Evolutionary conservation across 1,139 yeast species (phyloP), one percentile per base, ranked within the genome.

Genomic region (Pichia sp.): DNA sequence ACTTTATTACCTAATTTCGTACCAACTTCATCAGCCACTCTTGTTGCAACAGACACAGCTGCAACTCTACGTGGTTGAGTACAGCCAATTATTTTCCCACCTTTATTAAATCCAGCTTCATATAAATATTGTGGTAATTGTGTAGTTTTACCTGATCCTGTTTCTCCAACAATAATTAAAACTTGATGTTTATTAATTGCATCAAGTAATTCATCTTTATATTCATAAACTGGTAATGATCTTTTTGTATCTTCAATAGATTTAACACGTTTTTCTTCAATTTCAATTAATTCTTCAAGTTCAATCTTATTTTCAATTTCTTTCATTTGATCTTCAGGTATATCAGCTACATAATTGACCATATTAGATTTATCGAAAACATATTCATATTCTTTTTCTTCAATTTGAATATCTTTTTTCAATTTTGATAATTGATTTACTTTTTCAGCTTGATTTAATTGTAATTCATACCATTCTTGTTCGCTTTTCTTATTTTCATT

Each of bases 31-130:
- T 85, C 87, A 0, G 97, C 87, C 2, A 92, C 97, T 58, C 98
- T 79, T 3, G 82, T 70, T 0, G 98, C 96, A 26, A 90, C 96
- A 7, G 96, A 83, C 56, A 85, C 84, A 0, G 98, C 97, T 0
- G 98, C 98, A 16, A 90, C 96, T 56, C 97, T 70, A 57, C 98
- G 75, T 1, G 98, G 98, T 62, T 92, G 98, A 0, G 98, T 92
- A 60, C 97, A 89, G 0, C 94, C 97, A 9, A 92, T 77, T 22
- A 79, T 46, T 84, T 92, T 40, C 83, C 87, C 71, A 86, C 76
- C 2, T 77, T 65, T 58, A 6, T 87, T 72, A 54, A 81, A 85
- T 0, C 96, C 96, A 22, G 82, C 87, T 58, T 89, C 96, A 54
- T 79, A 76, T 26, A 92, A 67, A 59, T 80, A 92, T 57, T 92